Conservation (phyloP, 1,139 yeast genomes). For the Taiozyma sp. region DNA sequence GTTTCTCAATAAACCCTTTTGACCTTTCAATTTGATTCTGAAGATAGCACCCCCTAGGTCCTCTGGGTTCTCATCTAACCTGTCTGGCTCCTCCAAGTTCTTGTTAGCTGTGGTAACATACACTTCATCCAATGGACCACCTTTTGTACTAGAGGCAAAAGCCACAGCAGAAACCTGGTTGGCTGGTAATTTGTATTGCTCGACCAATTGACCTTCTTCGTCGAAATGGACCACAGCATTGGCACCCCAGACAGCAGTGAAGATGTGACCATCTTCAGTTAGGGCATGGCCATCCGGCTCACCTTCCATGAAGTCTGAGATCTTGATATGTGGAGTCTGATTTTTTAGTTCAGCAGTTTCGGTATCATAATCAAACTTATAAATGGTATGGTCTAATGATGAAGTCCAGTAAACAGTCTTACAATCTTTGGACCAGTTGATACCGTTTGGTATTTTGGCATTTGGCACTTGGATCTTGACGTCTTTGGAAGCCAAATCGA, state of each 20-base stretch:
- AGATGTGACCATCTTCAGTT: conserved; percentile 56
- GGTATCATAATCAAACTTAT: conserved; percentile 54
- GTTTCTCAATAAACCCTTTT: conserved; percentile 22
- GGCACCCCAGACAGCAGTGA: conserved; percentile 65
- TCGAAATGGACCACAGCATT: conserved; percentile 49
- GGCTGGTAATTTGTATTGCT: conserved; percentile 50
- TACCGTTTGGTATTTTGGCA: conserved; percentile 66
- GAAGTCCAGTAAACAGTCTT: conserved; percentile 66
- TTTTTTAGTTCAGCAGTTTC: conserved; percentile 40
- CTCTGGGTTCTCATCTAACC: conserved; percentile 33
- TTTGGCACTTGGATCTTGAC: conserved; percentile 29
- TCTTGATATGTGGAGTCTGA: conserved; percentile 38
- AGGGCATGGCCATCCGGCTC: conserved; percentile 84
- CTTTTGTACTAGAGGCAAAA: conserved; percentile 31
- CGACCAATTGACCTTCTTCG: conserved; percentile 44
- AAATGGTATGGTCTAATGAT: conserved; percentile 52
- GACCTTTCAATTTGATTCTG: conserved; percentile 29
- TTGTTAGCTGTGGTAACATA: conserved; percentile 65
- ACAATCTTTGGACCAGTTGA: conserved; percentile 56
- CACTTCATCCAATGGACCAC: conserved; percentile 57
- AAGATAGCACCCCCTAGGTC: conserved; percentile 58
- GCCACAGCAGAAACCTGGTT: conserved; percentile 62
- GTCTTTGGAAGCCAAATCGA: conserved; percentile 24
- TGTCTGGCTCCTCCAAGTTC: conserved; percentile 34
- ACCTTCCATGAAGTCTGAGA: conserved; percentile 33